Base-by-base conservation (phyloP, 192 early-diverging fungal species). In the Rhizoclosmatium sp. region DNA sequence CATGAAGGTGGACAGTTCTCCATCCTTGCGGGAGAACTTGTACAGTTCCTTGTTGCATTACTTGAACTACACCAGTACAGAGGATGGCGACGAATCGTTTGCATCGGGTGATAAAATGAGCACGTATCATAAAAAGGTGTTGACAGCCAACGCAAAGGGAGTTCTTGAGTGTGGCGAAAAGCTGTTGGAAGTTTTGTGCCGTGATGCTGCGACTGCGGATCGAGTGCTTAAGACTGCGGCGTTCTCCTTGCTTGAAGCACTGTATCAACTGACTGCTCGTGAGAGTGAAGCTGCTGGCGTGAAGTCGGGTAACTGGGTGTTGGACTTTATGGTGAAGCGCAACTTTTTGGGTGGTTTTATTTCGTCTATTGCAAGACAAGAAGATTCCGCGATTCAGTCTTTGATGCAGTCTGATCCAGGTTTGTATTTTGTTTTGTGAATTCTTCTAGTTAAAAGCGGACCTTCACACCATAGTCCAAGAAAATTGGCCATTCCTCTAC, bases 171-270 rank as follows among this genome's bases (percentile, higher is more conserved):
- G 61, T 40, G 61, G 93, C 10, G 94, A 95, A 47, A 84, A 88
- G 14, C 82, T 97, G 64, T 83, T 97, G 40, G 93, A 95, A 68
- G 74, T 90, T 0, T 81, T 94, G 4, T 91, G 92, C 69, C 85
- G 88, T 3, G 97, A 99, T 85, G 97, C 96, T 0, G 89, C 92
- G 2, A 93, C 95, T 74, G 93, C 91, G 3, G 87, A 89, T 42
- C 91, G 90, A 51, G 90, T 93, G 2, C 95, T 93, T 91, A 93
- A 94, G 67, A 94, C 94, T 4, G 91, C 95, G 3, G 93, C 97
- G 0, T 95, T 96, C 69, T 89, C 89, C 4, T 81, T 93, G 3
- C 83, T 98, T 47, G 91, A 93, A 58, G 90, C 91, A 0, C 80
- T 99, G 3, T 88, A 86, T 68, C 73, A 81, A 14, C 51, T 87